Base-by-base conservation (phyloP, 2,329 filamentous ascomycete species). In the Aspergillus amoenus region DNA sequence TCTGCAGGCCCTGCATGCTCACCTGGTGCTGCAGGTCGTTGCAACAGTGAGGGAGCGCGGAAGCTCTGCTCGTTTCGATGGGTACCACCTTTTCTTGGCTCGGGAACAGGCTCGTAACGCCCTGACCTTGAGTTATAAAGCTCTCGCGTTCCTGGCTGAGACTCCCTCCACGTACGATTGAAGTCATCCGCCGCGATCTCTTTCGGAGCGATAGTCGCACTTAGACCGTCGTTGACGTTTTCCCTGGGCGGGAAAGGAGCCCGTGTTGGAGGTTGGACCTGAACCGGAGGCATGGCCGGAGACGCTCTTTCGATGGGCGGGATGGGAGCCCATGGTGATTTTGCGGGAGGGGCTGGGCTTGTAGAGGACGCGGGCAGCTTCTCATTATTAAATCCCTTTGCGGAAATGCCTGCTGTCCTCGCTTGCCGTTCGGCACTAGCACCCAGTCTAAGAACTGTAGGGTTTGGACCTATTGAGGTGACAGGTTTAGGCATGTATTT, bases 101-200 rank as follows among this genome's bases (percentile, higher is more conserved):
- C 91, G 52, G 84, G 80, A 3, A 93, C 93, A 15, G 93, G 92
- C 70, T 97, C 93, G 66, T 96, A 96, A 50, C 91, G 88, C 17
- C 93, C 93, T 53, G 91, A 96, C 55, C 95, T 89, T n/a, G 93
- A 96, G 71, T 97, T 97, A 77, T 87, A 97, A 0, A 97, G 80
- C 72, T 97, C 93, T 56, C 90, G 82, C 60, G 85, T 87, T 55
- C 83, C 80, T 0, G 79, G 70, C 37, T 82, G 80, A 5, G 87
- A 84, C 60, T 96, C 91, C 67, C 89, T 84, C 88, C 90, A 96
- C 34, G 88, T 85, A 61, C 94, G 84, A 71, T 88, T 95, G 69
- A 97, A 97, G 64, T 96, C 93, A 72, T 97, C 94, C 0, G 93
- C 90, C 5, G 92, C 91, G 61, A 97, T 96, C 70, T 97, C 93